A percentile compares a stretch with the other conserved stretches of the same genome.
Evolutionary conservation across 768 basidiomycete genomes (phyloP).

Genomic region (Cyathus striatus): DNA sequence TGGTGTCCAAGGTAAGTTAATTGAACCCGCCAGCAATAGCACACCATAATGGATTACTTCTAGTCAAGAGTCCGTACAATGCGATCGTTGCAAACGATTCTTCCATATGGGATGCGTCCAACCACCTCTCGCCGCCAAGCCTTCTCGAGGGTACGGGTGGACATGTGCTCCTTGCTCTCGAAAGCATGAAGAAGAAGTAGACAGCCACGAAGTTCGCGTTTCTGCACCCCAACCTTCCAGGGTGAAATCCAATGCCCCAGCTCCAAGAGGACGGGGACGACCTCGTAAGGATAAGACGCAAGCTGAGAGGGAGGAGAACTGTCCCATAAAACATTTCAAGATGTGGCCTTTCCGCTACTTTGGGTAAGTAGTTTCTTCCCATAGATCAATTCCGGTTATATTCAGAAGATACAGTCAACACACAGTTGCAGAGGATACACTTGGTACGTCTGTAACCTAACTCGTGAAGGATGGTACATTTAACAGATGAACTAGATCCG

Average conservation of each 20-base stretch:
- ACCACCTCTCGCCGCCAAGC: slow-evolving; percentile 86
- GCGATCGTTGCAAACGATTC: slow-evolving; percentile 86
- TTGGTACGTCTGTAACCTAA: slow-evolving; percentile 46
- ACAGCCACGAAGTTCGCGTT: slow-evolving; percentile 66
- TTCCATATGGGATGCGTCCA: slow-evolving; percentile 96
- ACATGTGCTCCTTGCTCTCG: slow-evolving; percentile 92
- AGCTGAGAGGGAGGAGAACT: slow-evolving; percentile 73
- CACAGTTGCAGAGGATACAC: slow-evolving; percentile 87
- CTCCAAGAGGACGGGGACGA: slow-evolving; percentile 66
- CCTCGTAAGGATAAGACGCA: slow-evolving; percentile 72
- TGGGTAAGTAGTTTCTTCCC: slow-evolving; percentile 53
- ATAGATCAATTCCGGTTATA: slow-evolving; percentile 3
- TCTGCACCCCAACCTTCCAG: slow-evolving; percentile 37
- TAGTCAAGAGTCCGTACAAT: slow-evolving; percentile 82
- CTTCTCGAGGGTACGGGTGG: slow-evolving; percentile 96
- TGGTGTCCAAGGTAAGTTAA: slow-evolving; percentile 83
- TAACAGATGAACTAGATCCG: slow-evolving; percentile 55
- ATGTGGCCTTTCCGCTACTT: slow-evolving; percentile 97
- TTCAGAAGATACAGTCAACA: slow-evolving; percentile 53
- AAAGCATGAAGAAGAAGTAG: slow-evolving; percentile 81
- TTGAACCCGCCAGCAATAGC: not conserved
- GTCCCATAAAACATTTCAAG: slow-evolving; percentile 79
- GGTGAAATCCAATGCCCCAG: slow-evolving; percentile 67
- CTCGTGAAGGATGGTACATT: slow-evolving; percentile 9
- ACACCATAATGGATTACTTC: slow-evolving; percentile 5